These are phyloP conservation scores for Paramecium octaurelia DNA, from an alignment of 73 alveolate species.

Conservation along the genomic window DNA sequence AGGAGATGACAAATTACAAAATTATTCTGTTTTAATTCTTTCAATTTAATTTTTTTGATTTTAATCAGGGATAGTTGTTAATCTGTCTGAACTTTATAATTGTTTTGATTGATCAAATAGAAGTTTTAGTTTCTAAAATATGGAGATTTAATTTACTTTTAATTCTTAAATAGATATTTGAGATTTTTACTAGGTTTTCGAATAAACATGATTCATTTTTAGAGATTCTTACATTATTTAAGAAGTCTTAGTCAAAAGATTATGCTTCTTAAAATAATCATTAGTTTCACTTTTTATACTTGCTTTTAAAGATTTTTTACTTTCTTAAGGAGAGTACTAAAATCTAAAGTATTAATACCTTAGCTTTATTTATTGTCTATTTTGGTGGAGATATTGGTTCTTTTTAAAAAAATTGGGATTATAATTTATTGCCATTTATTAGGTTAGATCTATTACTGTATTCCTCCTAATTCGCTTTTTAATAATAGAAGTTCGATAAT, in stretches of 20 bases:
- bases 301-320: not conserved
- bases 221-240: not conserved
- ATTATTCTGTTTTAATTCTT: conserved; percentile 39
- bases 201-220: not conserved
- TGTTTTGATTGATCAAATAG: conserved; percentile 14
- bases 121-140: not conserved
- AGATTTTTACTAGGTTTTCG: not conserved
- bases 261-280: conserved; percentile 22
- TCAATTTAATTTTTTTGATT: not conserved
- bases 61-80: conserved; percentile 29
- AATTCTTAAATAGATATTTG: not conserved
- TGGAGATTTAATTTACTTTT: not conserved
- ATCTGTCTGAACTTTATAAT: conserved; percentile 17
- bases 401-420: not conserved
- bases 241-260: conserved; percentile 19
- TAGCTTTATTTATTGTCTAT: not conserved
- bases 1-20: not conserved
- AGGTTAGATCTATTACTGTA: not conserved
- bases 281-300: not conserved
- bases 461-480: not conserved
- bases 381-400: not conserved
- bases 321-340: conserved; percentile 37
- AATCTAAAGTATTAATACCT: not conserved
- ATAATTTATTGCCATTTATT: not conserved
- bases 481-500: not conserved